Percentiles rank a stretch among this genome's conserved stretches.
Conservation (phyloP, 176 grass and related monocot species). For the Thinopyrum elongatum region DNA sequence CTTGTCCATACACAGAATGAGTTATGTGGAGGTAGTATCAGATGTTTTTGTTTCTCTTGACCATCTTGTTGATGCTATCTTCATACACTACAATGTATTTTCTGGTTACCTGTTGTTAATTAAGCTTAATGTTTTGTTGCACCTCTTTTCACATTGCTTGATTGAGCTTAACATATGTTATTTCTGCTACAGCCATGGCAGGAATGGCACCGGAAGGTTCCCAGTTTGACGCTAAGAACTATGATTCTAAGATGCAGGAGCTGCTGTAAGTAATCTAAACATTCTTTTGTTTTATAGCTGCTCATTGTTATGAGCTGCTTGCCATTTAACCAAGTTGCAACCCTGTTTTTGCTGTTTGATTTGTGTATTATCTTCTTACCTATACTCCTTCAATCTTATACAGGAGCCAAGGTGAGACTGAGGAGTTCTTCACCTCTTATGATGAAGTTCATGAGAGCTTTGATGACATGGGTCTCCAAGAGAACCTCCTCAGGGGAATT, state of each 20-base stretch:
- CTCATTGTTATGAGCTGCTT: not conserved
- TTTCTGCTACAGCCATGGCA: conserved; percentile 55
- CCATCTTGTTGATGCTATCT: not conserved
- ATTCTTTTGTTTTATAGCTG: not conserved
- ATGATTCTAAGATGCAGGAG: conserved; percentile 86
- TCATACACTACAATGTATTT: not conserved
- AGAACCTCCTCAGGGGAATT: conserved; percentile 91
- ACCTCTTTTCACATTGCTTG: not conserved
- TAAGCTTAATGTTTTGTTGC: too few relatives aligned
- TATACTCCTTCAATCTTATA: not conserved
- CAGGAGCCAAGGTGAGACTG: conserved; percentile 56
- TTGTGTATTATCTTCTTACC: not conserved
- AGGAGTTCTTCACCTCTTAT: conserved; percentile 83
- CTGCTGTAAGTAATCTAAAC: conserved; percentile 38
- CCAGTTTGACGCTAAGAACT: conserved; percentile 82
- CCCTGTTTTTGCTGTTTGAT: not conserved
- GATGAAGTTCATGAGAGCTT: conserved; percentile 91
- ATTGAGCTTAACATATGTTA: not conserved
- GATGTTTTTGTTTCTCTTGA: not conserved
- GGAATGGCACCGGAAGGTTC: conserved; percentile 75
- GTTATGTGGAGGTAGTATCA: not conserved
- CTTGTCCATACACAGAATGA: not conserved
- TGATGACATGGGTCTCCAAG: conserved; percentile 94
- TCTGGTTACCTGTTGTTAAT: not conserved
- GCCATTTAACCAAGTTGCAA: not conserved